Base-by-base conservation (phyloP, 2,329 filamentous ascomycete genomes). In the Sporothrix inflata region DNA sequence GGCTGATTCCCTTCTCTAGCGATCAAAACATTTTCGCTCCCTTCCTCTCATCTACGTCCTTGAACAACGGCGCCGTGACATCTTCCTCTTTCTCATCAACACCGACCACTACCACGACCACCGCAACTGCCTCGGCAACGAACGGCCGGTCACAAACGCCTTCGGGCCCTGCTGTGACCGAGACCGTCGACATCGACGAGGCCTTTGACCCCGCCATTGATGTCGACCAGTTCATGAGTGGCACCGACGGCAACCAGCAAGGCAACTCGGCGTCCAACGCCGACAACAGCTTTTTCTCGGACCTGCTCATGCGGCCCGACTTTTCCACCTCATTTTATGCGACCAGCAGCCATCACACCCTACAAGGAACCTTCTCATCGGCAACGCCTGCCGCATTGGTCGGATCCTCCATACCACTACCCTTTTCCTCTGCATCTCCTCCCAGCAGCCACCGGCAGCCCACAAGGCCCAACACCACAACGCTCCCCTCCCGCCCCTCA, bases 1-100 rank as follows among this genome's bases (percentile, higher is more conserved):
- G 67, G 67, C 34, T 70, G 24, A 61, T 70, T 19, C 68, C 68
- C 53, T 60, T 70, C 24, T 69, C 67, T 2, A 45, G 38, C 38
- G 51, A 57, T 51, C 67, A 57, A n/a, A n/a, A 27, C 11, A 19
- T 9, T 38, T 69, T 47, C n/a, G 11, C 67, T 6, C 45, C 67
- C 67, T 69, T 55, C 38, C 38, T 69, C 45, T 9, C 67, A 21
- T 16, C 40, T 19, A 21, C 67, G 12, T 12, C 67, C 3, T 34
- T 42, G 6, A 55, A 19, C 34, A 53, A 40, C 47, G 16, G 40
- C 47, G n/a, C 51, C 51, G 47, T 69, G 30, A 38, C 49, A 4
- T 11, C 65, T 1, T 24, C 38, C 16, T 12, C 60, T 19, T 40
- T 38, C 3, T 8, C 38, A 16, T 4, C 57, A 12, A 7, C 16